Base-by-base conservation (phyloP, 2,329 filamentous ascomycete genomes). In the Penicillium sp. region DNA sequence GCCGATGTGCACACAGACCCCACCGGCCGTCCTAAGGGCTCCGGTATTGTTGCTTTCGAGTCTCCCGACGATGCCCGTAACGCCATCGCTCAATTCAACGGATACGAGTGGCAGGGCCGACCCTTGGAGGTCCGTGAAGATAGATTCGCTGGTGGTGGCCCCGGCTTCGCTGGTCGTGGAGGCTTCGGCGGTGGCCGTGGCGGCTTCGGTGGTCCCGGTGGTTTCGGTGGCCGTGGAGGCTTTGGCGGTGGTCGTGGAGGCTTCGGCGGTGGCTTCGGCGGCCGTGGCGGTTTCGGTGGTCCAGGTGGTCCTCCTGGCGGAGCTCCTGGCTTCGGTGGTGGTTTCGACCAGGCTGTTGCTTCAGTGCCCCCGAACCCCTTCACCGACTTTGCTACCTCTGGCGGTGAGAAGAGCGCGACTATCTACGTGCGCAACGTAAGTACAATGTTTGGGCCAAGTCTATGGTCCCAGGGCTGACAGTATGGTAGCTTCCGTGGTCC, bases 351-450 rank as follows among this genome's bases (percentile, higher is more conserved):
- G 71, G 66, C 49, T 79, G 39, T 14, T 41, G 39, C 79, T 58
- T 83, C 86, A 55, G 81, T 83, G 58, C 77, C 77, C 47, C 78
- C 93, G 0, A 98, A 98, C 75, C 86, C 93, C 0, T 98, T 98
- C 80, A 98, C 93, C 50, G 95, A 98, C 75, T 91, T 86, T 71
- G 93, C 93, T 57, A 93, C 91, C 21, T 86, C 90, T 58, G 93
- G 92, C 51, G 91, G 89, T 53, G 95, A 98, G 43, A 87, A 88
- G 65, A 87, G 88, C 75, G 85, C 91, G 69, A 86, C 83, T 52
- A 99, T 99, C 75, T 97, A 96, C 71, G 95, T 98, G 63, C 93
- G 93, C 79, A 99, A 99, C 74, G 92, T 96, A 80, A 87, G 92
- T 84, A 53, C 31, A 27, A 19, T 43, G 8, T 19, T n/a, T 11